phyloP scores from a whole-genome alignment of 768 basidiomycete species.

The Clavulina sp. region DNA sequence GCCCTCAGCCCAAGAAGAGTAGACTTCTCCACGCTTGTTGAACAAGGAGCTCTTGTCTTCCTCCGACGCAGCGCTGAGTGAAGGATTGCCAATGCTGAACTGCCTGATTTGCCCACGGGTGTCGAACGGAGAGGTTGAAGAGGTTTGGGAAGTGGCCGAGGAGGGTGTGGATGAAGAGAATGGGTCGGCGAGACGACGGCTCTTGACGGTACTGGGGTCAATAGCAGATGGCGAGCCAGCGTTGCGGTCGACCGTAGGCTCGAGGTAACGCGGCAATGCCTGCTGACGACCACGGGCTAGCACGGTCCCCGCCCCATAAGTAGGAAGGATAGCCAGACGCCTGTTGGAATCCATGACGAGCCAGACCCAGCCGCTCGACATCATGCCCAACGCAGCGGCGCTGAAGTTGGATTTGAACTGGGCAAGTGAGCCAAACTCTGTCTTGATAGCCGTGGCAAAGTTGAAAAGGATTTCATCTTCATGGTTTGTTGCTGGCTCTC shows the following conservation, averaged over 20 bases:
- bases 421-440: constrained; percentile 38
- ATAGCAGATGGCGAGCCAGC: too few species aligned
- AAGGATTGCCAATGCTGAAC: too few species aligned
- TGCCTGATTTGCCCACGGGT: too few species aligned
- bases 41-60: too few species aligned
- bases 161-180: too few species aligned
- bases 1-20: too few species aligned
- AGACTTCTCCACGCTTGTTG: too few species aligned
- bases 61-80: too few species aligned
- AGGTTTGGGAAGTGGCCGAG: too few species aligned
- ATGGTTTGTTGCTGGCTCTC: background rate
- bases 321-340: constrained; percentile 56
- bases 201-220: background rate
- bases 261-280: constrained; percentile 2
- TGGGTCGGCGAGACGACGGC: too few species aligned
- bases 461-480: background rate
- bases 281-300: constrained; percentile 34
- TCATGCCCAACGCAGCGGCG: constrained; percentile 61
- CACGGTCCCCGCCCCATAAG: constrained; percentile 77
- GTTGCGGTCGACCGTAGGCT: background rate
- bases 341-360: constrained; percentile 53
- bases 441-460: constrained; percentile 24
- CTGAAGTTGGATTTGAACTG: constrained; percentile 60
- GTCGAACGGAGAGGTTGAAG: too few species aligned
- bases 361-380: constrained; percentile 73